A percentile compares a stretch with the other conserved stretches of the same genome.
Evolutionary conservation across 306 rosid genomes (phyloP).

Genomic region (Citrullus colocynthis): DNA sequence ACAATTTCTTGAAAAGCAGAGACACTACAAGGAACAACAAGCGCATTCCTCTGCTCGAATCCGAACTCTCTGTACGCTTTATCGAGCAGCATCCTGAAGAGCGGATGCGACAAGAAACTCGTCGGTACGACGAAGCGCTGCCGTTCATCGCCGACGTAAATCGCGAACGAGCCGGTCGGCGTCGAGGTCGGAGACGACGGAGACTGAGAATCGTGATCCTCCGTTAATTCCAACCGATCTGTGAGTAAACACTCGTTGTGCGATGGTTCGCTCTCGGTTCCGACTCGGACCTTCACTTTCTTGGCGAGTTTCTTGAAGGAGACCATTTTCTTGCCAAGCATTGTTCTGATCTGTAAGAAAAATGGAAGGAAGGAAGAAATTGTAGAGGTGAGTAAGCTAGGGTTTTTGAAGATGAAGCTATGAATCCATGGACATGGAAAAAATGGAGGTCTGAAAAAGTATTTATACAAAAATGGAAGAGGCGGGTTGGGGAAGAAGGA

Average conservation of each 20-base stretch:
- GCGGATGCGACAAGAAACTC: conserved; percentile 69
- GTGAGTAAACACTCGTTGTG: conserved; percentile 38
- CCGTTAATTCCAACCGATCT: conserved; percentile 12
- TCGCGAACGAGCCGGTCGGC: conserved; percentile 64
- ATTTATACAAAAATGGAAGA: not conserved
- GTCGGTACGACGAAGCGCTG: conserved; percentile 65
- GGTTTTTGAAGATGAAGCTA: not conserved
- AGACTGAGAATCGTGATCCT: conserved; percentile 8
- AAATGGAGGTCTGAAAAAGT: not conserved
- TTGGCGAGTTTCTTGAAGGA: conserved; percentile 61
- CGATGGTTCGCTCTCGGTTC: conserved; percentile 10
- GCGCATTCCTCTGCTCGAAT: conserved; percentile 56
- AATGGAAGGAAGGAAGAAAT: not conserved
- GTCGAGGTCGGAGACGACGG: conserved; percentile 11
- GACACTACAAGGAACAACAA: conserved; percentile 72
- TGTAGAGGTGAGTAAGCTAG: not conserved
- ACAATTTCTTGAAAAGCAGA: conserved; percentile 63
- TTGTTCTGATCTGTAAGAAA: not conserved
- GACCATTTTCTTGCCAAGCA: conserved; percentile 60
- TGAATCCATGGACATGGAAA: not conserved
- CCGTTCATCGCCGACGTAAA: conserved; percentile 69
- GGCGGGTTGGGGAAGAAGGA: not conserved
- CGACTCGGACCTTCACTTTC: conserved; percentile 41
- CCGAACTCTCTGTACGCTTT: conserved; percentile 76
- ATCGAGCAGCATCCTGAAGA: conserved; percentile 69